Evolutionary conservation across 208 protist genomes (phyloP).

Genomic region (Entamoeba invadens): DNA sequence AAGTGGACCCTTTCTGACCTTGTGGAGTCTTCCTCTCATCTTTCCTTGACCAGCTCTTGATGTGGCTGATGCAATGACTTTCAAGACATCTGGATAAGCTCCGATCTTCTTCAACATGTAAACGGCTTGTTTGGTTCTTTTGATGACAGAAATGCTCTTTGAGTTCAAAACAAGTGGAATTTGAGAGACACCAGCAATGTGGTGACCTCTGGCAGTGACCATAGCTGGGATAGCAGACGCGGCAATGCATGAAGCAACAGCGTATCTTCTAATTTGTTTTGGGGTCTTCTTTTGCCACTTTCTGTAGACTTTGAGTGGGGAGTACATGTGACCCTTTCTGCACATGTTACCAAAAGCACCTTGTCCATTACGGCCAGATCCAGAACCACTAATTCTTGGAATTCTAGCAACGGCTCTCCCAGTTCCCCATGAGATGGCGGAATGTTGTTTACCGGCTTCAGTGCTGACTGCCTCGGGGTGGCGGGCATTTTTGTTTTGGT

Average conservation of each 20-base stretch:
- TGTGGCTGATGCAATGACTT: conserved; percentile 58
- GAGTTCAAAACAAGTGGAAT: too few species aligned
- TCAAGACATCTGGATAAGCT: conserved; percentile 76
- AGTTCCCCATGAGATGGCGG: conserved; percentile 96
- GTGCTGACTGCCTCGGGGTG: conserved; percentile 79
- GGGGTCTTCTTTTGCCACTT: conserved; percentile 88
- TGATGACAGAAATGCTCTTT: conserved; percentile 59
- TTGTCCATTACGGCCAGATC: conserved; percentile 84
- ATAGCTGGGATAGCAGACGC: conserved; percentile 77
- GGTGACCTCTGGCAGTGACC: conserved; percentile 88
- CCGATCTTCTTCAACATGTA: conserved; percentile 70
- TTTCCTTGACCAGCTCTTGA: conserved; percentile 81
- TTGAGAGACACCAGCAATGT: conserved; percentile 72
- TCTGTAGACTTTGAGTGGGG: conserved; percentile 79
- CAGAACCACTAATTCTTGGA: conserved; percentile 85
- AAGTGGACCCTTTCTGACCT: conserved; percentile 72
- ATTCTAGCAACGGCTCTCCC: conserved; percentile 96
- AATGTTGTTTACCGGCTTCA: conserved; percentile 77
- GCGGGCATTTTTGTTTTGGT: conserved; percentile 86
- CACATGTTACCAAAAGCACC: conserved; percentile 98
- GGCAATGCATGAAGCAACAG: conserved; percentile 83
- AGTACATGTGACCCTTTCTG: conserved; percentile 92
- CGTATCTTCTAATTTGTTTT: conserved; percentile 79
- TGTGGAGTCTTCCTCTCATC: conserved; percentile 81
- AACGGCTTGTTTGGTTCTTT: conserved; percentile 82